Evolutionary conservation across 2,329 filamentous ascomycete species (phyloP).

Genomic region (Nemania sp.): DNA sequence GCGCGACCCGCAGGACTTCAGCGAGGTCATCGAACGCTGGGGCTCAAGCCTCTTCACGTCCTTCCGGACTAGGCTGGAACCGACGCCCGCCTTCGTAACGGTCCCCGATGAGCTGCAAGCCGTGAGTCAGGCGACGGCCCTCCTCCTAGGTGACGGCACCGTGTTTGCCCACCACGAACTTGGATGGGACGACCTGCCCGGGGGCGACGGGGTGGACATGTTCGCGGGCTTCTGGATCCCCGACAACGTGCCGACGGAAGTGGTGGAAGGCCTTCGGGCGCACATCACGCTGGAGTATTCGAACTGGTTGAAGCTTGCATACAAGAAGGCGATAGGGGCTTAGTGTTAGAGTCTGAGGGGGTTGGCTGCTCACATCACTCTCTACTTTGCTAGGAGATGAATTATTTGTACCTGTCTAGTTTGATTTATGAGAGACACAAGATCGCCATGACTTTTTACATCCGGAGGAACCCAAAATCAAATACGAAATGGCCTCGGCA

Average conservation of each 20-base stretch:
- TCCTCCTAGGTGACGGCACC: constrained; percentile 31
- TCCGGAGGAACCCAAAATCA: too few species aligned
- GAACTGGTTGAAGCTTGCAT: constrained; percentile 37
- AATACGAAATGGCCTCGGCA: too few species aligned
- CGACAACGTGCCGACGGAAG: constrained; percentile 18
- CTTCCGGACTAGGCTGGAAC: constrained; percentile 26
- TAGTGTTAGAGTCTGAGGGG: not conserved
- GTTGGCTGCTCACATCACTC: not conserved
- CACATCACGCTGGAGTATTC: constrained; percentile 40
- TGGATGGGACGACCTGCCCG: constrained; percentile 25
- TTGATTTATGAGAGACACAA: too few species aligned
- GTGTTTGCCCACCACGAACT: constrained; percentile 32
- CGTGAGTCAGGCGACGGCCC: not conserved
- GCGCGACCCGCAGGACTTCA: constrained; percentile 7
- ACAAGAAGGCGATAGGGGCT: constrained; percentile 24
- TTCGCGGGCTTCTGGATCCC: constrained; percentile 35
- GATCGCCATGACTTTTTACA: too few species aligned
- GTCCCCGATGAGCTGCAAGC: constrained; percentile 22
- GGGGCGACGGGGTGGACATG: constrained; percentile 31
- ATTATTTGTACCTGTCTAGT: too few species aligned
- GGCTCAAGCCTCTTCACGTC: constrained; percentile 29
- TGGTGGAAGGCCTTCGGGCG: constrained; percentile 21
- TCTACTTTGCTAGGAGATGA: too few species aligned
- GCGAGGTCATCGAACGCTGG: constrained; percentile 38
- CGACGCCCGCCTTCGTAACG: constrained; percentile 28